Conservation (phyloP, 176 grass and related monocot genomes). For the Elymus sibiricus region DNA sequence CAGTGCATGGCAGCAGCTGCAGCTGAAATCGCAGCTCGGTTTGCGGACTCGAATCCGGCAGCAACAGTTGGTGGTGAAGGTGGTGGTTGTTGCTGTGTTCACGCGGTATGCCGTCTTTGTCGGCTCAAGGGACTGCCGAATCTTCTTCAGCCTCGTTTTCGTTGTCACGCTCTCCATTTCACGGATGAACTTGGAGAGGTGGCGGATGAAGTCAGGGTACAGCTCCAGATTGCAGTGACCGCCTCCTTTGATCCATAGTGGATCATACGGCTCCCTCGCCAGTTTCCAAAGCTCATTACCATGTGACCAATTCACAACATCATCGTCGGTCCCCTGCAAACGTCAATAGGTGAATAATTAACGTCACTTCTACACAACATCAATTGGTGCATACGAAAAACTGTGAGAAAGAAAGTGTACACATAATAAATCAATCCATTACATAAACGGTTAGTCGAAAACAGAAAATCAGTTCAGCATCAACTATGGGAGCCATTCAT, state of each 20-base stretch:
- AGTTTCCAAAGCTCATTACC: conserved; percentile 89
- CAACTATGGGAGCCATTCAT: not conserved
- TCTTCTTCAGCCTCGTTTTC: conserved; percentile 71
- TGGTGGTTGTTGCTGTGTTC: conserved; percentile 54
- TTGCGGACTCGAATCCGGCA: conserved; percentile 68
- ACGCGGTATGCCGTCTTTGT: conserved; percentile 21
- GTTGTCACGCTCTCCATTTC: conserved; percentile 89
- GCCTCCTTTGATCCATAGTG: conserved; percentile 97
- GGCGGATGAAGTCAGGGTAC: conserved; percentile 90
- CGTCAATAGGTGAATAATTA: not conserved
- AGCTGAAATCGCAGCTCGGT: conserved; percentile 46
- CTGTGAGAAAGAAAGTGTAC: not conserved
- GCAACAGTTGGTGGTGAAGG: conserved; percentile 85
- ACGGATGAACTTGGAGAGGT: conserved; percentile 78
- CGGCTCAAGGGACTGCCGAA: conserved; percentile 53
- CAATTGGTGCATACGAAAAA: conserved; percentile 2
- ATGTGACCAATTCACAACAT: conserved; percentile 91
- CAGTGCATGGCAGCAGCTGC: conserved; percentile 26
- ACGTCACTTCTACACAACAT: not conserved
- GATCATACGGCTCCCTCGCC: conserved; percentile 88
- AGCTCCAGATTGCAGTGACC: conserved; percentile 99
- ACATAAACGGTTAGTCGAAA: not conserved
- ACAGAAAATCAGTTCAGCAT: not conserved
- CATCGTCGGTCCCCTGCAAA: conserved; percentile 90
- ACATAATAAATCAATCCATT: not conserved